Base-by-base conservation (phyloP, 139 green algal species). In the Parachlorella kessleri region DNA sequence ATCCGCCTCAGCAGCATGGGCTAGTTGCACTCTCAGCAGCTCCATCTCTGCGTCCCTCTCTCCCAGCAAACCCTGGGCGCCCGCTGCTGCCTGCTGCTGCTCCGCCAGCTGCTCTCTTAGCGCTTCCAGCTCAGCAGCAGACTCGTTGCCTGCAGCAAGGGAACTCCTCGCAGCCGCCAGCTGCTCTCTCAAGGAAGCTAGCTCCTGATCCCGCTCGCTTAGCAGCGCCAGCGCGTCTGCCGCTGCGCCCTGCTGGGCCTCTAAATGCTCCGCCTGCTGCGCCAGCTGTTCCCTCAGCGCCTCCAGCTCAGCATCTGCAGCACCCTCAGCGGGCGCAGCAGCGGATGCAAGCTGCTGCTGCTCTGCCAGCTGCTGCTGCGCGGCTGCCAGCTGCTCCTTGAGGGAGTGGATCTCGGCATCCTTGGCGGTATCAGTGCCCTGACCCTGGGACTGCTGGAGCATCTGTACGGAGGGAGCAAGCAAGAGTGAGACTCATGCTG, bases 261-360 rank as follows among this genome's bases (percentile, higher is more conserved):
- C n/a, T n/a, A n/a, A n/a, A n/a, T n/a, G n/a, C n/a, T n/a, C n/a
- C n/a, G n/a, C n/a, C n/a, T n/a, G n/a, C n/a, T n/a, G n/a, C n/a
- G n/a, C n/a, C n/a, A n/a, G n/a, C n/a, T n/a, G n/a, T n/a, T n/a
- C n/a, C n/a, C n/a, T n/a, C n/a, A n/a, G n/a, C n/a, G 8, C 14
- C 8, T 55, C 73, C 0, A 40, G 38, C 37, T 55, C 38, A 4
- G 40, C 40, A 6, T 55, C 73, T 1, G 38, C 55, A 24, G 21
- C 41, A 0, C 40, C 73, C 4, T 38, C 73, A 30, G 55, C 63
- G n/a, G 38, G 59, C n/a, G 40, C 30, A 30, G 28, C 30, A 30
- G 64, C 38, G 18, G 71, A 59, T 59, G 70, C 73, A 3, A 59
- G 55, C 38, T 64, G 55, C 26, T 70, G 72, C 6, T 53, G 35